Evolutionary conservation across 2,329 filamentous ascomycete genomes (phyloP).

Genomic region (Botrytis deweyae): DNA sequence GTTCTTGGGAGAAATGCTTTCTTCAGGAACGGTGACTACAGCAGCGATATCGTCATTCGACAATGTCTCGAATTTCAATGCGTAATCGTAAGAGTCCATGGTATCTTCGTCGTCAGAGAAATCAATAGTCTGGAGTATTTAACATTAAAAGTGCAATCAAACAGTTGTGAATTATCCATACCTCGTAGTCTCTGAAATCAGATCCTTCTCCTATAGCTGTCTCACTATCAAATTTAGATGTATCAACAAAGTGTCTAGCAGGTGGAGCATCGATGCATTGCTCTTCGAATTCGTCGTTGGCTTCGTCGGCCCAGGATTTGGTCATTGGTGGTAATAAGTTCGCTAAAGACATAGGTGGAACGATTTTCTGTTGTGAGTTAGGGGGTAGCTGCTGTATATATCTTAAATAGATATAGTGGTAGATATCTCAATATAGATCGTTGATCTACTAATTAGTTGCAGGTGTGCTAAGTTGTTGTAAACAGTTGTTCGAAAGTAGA

Average conservation of each 20-base stretch:
- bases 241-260: neutral
- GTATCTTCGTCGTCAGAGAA: neutral
- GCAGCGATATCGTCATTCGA: neutral
- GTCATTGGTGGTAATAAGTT: neutral
- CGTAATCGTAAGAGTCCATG: neutral
- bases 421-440: neutral
- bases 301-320: conserved; percentile 9
- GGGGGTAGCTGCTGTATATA: neutral
- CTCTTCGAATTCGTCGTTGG: neutral
- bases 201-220: neutral
- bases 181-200: conserved; percentile 10
- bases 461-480: neutral
- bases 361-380: neutral
- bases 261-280: too few species aligned
- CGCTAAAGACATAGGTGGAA: conserved; percentile 10
- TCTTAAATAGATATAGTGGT: neutral
- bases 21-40: neutral
- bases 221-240: neutral
- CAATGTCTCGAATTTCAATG: neutral
- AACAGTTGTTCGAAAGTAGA: neutral
- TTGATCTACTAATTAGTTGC: neutral
- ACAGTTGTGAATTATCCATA: neutral
- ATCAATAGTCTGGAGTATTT: neutral
- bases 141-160: neutral
- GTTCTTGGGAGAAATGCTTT: neutral